A percentile compares a stretch with the other conserved stretches of the same genome.
These are phyloP conservation scores for Ichthyophthirius multifiliis DNA, from an alignment of 169 alveolate species.

Conservation along the genomic window DNA sequence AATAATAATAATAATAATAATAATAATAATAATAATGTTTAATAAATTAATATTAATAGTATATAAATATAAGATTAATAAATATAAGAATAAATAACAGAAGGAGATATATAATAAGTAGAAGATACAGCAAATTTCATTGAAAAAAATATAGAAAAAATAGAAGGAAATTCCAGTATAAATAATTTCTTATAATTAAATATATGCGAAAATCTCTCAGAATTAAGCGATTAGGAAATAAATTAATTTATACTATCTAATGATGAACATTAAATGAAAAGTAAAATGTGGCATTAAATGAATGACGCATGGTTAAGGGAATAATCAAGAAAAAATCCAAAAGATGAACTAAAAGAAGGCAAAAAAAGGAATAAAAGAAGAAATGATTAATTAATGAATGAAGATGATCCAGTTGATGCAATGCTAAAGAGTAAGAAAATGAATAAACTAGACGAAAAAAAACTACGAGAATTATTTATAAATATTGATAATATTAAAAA, in stretches of 20 bases:
- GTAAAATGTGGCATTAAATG: conserved; percentile 73
- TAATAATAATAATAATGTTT: not conserved
- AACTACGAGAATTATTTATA: not conserved
- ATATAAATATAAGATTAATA: not conserved
- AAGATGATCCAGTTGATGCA: conserved; percentile 19
- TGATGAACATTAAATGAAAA: conserved; percentile 63
- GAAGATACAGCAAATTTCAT: not conserved
- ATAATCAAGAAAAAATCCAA: not conserved
- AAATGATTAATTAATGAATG: conserved; percentile 13
- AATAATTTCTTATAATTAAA: no score
- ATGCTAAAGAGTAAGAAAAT: conserved; percentile 19
- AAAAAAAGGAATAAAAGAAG: conserved; percentile 21
- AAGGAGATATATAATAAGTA: not conserved
- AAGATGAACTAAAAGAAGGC: not conserved
- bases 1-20: not conserved
- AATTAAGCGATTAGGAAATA: conserved; percentile 66
- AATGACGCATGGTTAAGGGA: conserved; percentile 70
- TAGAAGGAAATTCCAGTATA: no score
- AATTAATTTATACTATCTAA: conserved; percentile 61
- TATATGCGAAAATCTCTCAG: conserved; percentile 51
- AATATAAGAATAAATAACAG: not conserved
- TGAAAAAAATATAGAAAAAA: not conserved
- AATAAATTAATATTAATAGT: not conserved
- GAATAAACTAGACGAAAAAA: not conserved
- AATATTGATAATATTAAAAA: not conserved